Base-by-base conservation (phyloP, 305 asterid genomes). In the Rubia balearica region DNA sequence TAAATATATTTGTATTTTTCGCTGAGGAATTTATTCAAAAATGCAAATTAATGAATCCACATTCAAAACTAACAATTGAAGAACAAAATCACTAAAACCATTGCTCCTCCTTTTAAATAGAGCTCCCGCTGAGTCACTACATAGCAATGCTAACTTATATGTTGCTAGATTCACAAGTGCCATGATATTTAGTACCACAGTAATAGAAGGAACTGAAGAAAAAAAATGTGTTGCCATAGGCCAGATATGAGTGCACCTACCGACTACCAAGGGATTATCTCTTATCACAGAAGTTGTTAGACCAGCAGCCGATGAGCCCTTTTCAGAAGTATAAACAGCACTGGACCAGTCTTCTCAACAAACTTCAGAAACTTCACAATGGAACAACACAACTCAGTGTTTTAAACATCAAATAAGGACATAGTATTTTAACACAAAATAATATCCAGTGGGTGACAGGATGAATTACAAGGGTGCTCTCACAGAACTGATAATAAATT, bases 261-360 rank as follows among this genome's bases (percentile, higher is more conserved):
- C 27, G 1, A 1, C 84, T 82, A 91, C 99, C 2, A 97, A 78
- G 86, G 96, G 91, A 78, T 94, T 94, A 73, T 94, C 99, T 51
- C 97, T 92, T 69, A 91, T 88, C 55, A 94, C 98, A 51, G 97
- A 94, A 82, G 97, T 97, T 71, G 97, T 94, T 60, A 94, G 92
- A 82, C 98, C 97, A 71, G 98, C 98, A 74, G 98, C 98, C 53
- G 98, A 94, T 75, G 98, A 94, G 36, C 97, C 98, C 82, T 94
- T 94, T 68, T 97, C 97, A 55, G 97, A 90, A 65, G 98, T 94
- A 85, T 94, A 91, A 59, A 94, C 90, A 36, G 98, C 57, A 91
- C 68, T 61, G 98, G 98, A 76, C 97, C 98, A 13, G 97, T 90
- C 88, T 94, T 94, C 84, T 94, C 99, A 76, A 94, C 99, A 84